Conservation (phyloP, 2,329 filamentous ascomycete species). For the Penicillium sp. region DNA sequence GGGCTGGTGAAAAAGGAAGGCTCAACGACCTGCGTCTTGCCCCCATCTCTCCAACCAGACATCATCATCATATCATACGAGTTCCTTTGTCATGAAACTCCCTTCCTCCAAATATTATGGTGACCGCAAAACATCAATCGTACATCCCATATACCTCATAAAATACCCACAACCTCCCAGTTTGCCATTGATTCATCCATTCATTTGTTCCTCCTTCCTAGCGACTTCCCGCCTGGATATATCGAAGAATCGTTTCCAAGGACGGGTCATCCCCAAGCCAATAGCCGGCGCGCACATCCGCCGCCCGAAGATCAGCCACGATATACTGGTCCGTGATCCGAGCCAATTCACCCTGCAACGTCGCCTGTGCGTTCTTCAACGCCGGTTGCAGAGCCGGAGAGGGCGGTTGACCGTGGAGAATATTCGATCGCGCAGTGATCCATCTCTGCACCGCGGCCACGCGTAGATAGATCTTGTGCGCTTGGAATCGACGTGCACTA, state of each 20-base stretch:
- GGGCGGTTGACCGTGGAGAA: constrained; percentile 48
- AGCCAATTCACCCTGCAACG: constrained; percentile 47
- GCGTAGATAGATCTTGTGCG: constrained; percentile 55
- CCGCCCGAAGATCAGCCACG: constrained; percentile 49
- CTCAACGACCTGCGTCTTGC: too few species aligned
- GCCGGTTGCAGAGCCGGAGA: constrained; percentile 43
- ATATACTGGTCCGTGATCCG: constrained; percentile 54
- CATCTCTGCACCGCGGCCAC: constrained; percentile 54
- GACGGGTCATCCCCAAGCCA: constrained; percentile 58
- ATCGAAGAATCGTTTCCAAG: constrained; percentile 45
- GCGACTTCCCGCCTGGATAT: constrained; percentile 34
- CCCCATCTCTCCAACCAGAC: too few species aligned
- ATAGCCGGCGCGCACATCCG: constrained; percentile 53
- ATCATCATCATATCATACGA: too few species aligned
- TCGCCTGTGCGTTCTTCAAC: constrained; percentile 45
- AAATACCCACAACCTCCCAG: background rate
- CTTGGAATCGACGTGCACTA: constrained; percentile 54
- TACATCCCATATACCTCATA: too few species aligned
- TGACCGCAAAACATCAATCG: too few species aligned
- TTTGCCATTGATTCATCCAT: too few species aligned
- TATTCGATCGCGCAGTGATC: constrained; percentile 48
- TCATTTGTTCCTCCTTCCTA: constrained; percentile 11
- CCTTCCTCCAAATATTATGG: too few species aligned
- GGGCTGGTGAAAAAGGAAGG: too few species aligned
- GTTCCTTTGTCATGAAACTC: too few species aligned